These are phyloP conservation scores for Fraxinus albicans DNA, from an alignment of 305 asterid genomes.

Conservation along the genomic window DNA sequence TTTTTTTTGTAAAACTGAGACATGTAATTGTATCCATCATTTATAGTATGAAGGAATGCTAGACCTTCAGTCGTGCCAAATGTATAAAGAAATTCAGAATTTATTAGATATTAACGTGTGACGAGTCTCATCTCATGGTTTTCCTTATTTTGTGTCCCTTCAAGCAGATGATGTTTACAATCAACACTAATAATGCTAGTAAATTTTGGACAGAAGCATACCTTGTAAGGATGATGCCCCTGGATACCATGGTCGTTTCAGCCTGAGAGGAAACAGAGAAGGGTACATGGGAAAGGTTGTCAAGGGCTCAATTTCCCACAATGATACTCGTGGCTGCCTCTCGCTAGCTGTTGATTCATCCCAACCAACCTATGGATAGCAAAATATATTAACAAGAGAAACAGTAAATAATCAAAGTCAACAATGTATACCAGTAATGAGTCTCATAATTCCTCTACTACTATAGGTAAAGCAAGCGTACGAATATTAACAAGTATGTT, in stretches of 20 bases:
- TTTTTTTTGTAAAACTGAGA: not conserved
- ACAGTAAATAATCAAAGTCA: not conserved
- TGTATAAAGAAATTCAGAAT: not conserved
- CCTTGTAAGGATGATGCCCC: slow-evolving; percentile 94
- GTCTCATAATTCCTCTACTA: not conserved
- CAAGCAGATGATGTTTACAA: not conserved
- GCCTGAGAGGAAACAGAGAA: slow-evolving; percentile 78
- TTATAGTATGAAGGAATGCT: not conserved
- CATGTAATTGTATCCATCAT: not conserved
- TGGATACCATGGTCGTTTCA: slow-evolving; percentile 96
- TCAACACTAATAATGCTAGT: not conserved
- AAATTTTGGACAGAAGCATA: slow-evolving; percentile 27
- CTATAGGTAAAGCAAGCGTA: not conserved
- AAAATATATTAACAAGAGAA: not conserved
- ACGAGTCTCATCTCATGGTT: not conserved
- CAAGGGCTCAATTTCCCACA: slow-evolving; percentile 97
- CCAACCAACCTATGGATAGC: slow-evolving; percentile 85
- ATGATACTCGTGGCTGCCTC: slow-evolving; percentile 91
- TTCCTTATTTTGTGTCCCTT: not conserved
- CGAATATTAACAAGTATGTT: not conserved
- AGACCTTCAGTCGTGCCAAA: not conserved
- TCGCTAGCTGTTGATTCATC: slow-evolving; percentile 98
- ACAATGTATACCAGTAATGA: not conserved
- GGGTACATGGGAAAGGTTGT: slow-evolving; percentile 98
- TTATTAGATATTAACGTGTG: not conserved